These are phyloP conservation scores for Thielaviopsis cerberus DNA, from an alignment of 2,329 filamentous ascomycete genomes.

Conservation along the genomic window DNA sequence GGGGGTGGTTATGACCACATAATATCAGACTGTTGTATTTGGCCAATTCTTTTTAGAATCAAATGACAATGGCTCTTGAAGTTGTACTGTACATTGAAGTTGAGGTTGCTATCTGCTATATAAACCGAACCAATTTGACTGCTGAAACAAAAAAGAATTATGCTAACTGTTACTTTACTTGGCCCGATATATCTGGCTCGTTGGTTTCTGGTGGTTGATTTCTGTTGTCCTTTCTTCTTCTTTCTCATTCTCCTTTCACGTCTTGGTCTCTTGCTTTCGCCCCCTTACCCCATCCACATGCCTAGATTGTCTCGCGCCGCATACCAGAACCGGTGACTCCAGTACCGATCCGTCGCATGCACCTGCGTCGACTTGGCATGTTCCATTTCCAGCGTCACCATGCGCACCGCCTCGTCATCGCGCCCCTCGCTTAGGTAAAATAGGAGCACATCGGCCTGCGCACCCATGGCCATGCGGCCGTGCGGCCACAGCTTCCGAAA, in stretches of 20 bases:
- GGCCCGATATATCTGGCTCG: no score
- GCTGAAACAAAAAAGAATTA: no score
- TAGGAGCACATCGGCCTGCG: slow-evolving; percentile 25
- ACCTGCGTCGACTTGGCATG: slow-evolving; percentile 12
- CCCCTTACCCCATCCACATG: neutral
- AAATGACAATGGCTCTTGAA: no score
- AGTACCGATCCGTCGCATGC: slow-evolving; percentile 20
- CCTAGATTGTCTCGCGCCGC: slow-evolving; percentile 21
- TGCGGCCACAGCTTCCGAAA: slow-evolving; percentile 28
- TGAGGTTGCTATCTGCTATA: no score
- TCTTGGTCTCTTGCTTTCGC: no score
- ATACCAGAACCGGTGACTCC: slow-evolving; percentile 33
- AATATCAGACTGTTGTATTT: no score
- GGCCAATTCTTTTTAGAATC: no score
- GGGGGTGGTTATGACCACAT: no score
- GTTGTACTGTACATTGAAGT: no score
- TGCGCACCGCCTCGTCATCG: slow-evolving; percentile 16
- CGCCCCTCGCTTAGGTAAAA: slow-evolving; percentile 17
- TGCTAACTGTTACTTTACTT: no score
- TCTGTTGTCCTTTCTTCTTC: neutral
- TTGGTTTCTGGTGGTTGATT: no score
- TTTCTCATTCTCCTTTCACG: neutral
- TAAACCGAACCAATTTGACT: no score
- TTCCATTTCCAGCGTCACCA: slow-evolving; percentile 18
- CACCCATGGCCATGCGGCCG: slow-evolving; percentile 22